Conservation (phyloP, 805 yeast genomes). For the Candida stauntonica region DNA sequence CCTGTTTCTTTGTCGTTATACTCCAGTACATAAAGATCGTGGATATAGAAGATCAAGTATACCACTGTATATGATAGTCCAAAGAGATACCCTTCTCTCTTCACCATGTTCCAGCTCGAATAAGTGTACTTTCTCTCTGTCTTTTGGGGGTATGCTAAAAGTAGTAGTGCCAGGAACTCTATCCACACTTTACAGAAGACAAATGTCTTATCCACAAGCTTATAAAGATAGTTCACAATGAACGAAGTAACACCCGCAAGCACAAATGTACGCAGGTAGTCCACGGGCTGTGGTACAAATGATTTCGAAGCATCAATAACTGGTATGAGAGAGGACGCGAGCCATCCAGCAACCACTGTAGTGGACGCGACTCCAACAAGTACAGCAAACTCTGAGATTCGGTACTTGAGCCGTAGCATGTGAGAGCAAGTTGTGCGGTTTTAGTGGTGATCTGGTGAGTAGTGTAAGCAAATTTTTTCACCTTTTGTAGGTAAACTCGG, state of each 20-base stretch:
- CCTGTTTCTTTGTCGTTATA: slow-evolving; percentile 9
- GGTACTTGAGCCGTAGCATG: not conserved
- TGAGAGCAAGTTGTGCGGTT: too few relatives aligned
- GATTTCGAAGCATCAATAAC: slow-evolving; percentile 13
- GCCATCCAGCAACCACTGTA: slow-evolving; percentile 1
- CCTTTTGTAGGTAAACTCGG: too few relatives aligned
- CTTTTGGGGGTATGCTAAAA: slow-evolving; percentile 38
- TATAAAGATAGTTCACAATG: slow-evolving; percentile 23
- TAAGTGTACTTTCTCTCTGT: slow-evolving; percentile 22
- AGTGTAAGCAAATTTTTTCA: too few relatives aligned
- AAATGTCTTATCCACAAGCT: slow-evolving; percentile 28
- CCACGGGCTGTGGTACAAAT: slow-evolving; percentile 35
- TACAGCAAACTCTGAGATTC: slow-evolving; percentile 3
- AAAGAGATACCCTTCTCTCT: slow-evolving; percentile 35
- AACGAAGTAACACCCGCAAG: slow-evolving; percentile 34
- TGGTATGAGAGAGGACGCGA: slow-evolving; percentile 6
- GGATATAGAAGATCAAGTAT: slow-evolving; percentile 30
- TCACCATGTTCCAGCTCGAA: slow-evolving; percentile 36
- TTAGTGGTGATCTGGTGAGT: too few relatives aligned
- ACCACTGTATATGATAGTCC: slow-evolving; percentile 25
- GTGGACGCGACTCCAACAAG: not conserved
- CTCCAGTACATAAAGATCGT: slow-evolving; percentile 28
- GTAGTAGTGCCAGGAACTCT: slow-evolving; percentile 31
- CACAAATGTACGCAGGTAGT: slow-evolving; percentile 35
- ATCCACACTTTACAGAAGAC: slow-evolving; percentile 33